Conservation (phyloP, 176 grass and related monocot species). For the Bolboschoenus planiculmis region DNA sequence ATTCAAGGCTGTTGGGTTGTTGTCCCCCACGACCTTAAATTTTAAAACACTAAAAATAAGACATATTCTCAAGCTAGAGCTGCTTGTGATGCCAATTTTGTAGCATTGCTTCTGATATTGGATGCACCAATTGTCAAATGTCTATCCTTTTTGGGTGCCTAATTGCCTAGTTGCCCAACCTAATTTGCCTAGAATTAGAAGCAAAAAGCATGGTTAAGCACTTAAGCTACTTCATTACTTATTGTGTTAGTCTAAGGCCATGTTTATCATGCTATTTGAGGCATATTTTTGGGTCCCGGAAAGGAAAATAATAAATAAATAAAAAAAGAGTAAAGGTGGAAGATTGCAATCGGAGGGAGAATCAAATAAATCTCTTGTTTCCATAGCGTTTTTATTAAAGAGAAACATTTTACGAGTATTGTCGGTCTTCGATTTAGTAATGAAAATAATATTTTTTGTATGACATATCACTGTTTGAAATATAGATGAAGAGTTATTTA, state of each 20-base stretch:
- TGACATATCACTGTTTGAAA: too few relatives aligned
- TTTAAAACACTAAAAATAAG: not conserved
- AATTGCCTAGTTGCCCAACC: not conserved
- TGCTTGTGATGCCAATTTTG: not conserved
- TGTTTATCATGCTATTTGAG: not conserved
- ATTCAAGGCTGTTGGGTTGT: not conserved
- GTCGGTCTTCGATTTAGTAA: too few relatives aligned
- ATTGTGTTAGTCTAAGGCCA: not conserved
- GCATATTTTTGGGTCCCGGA: not conserved
- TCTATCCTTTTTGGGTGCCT: not conserved
- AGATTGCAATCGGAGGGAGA: too few relatives aligned
- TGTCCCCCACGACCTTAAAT: conserved; percentile 3
- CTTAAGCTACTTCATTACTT: not conserved
- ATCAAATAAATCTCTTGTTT: too few relatives aligned
- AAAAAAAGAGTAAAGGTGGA: too few relatives aligned
- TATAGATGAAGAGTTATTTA: too few relatives aligned
- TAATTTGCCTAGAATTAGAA: not conserved
- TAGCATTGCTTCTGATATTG: conserved; percentile 1
- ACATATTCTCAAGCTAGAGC: not conserved
- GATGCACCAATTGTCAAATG: not conserved
- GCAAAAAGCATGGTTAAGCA: not conserved
- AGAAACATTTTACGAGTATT: too few relatives aligned
- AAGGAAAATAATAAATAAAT: not conserved
- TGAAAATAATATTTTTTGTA: too few relatives aligned
- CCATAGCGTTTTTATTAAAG: too few relatives aligned